Base-by-base conservation (phyloP, 768 basidiomycete genomes). In the Cystoderma amianthinum region DNA sequence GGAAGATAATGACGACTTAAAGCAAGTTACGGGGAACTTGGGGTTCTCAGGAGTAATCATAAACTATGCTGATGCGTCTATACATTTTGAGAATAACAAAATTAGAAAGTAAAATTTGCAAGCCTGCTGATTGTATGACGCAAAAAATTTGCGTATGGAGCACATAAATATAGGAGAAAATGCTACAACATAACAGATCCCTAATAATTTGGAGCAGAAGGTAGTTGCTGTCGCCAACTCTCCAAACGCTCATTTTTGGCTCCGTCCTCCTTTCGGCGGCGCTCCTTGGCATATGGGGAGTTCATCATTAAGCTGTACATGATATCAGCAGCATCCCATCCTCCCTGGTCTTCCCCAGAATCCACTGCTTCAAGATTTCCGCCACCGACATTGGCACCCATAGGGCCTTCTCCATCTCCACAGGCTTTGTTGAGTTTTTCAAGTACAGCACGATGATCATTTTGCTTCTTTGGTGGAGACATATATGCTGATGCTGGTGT, bases 1-100 rank as follows among this genome's bases (percentile, higher is more conserved):
- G 94, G 95, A 72, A 45, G 38, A 38, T 62, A 9, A 40, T 47
- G 25, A n/a, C n/a, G n/a, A n/a, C n/a, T n/a, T n/a, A n/a, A n/a
- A n/a, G n/a, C n/a, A n/a, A n/a, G n/a, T n/a, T n/a, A n/a, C n/a
- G n/a, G n/a, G n/a, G n/a, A n/a, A n/a, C n/a, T n/a, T n/a, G n/a
- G 28, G 28, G 9, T 30, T 15, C 28, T 30, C 10, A 30, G 28
- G 28, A 30, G 28, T 30, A 30, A 15, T n/a, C n/a, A n/a, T n/a
- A n/a, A n/a, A n/a, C n/a, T n/a, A n/a, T n/a, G n/a, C n/a, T n/a
- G n/a, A n/a, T n/a, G n/a, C n/a, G n/a, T n/a, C n/a, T n/a, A n/a
- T n/a, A n/a, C n/a, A n/a, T n/a, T n/a, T n/a, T n/a, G n/a, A n/a
- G n/a, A n/a, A n/a, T n/a, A 30, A 30, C 28, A 30, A 15, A 30